phyloP scores from a whole-genome alignment of 176 grass and related monocot genomes.

The Eragrostis curvula region DNA sequence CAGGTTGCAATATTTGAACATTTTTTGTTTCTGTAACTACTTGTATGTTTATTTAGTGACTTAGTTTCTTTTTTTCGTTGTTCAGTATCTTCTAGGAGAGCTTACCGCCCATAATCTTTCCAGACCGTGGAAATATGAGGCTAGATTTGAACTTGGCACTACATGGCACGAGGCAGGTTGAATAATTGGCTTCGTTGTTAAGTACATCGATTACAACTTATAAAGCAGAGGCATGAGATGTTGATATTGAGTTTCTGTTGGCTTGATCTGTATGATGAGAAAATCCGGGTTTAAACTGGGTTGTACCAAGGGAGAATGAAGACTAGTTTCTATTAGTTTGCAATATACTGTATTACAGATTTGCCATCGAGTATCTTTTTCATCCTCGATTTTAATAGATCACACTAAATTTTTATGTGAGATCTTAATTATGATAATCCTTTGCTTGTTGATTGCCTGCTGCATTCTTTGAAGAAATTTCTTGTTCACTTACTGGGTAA shows the following conservation, averaged over 20 bases:
- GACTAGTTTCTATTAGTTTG: slow-evolving; percentile 33
- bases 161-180: not conserved
- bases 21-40: not conserved
- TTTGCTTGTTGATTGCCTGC: not conserved
- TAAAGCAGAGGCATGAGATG: slow-evolving; percentile 37
- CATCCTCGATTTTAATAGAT: slow-evolving; percentile 33
- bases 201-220: slow-evolving; percentile 33
- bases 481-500: not conserved
- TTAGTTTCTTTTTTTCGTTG: not conserved
- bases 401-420: not conserved
- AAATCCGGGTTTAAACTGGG: slow-evolving; percentile 8
- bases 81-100: slow-evolving; percentile 36
- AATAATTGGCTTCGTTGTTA: slow-evolving; percentile 42
- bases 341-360: slow-evolving; percentile 20
- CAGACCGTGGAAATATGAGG: not conserved
- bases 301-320: not conserved
- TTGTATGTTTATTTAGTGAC: not conserved
- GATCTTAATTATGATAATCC: not conserved
- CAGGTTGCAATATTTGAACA: slow-evolving; percentile 1
- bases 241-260: slow-evolving; percentile 46
- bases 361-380: slow-evolving; percentile 26
- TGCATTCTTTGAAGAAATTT: not conserved
- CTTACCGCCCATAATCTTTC: not conserved
- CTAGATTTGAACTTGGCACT: slow-evolving; percentile 12
- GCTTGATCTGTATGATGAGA: slow-evolving; percentile 32